Base-by-base conservation (phyloP, 2,329 filamentous ascomycete genomes). In the Calcarisporium arbuscula region DNA sequence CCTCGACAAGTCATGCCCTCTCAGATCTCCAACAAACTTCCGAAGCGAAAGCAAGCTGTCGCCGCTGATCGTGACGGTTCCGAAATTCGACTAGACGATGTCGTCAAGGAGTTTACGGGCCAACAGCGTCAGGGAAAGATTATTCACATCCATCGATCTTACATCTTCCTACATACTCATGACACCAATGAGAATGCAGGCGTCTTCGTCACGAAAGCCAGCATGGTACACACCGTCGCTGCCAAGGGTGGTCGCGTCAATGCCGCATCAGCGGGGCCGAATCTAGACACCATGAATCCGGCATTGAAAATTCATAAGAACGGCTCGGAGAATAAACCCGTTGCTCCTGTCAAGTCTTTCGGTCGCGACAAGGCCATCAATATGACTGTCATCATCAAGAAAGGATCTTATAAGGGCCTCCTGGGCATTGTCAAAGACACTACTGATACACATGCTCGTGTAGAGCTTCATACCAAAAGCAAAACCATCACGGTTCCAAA, bases 361-460 rank as follows among this genome's bases (percentile, higher is more conserved):
- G 79, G 83, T 16, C 78, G 88, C 25, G 92, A 98, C 58, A 78
- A 80, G 36, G 72, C 92, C 19, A 80, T 96, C 43, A 89, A 89
- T 28, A 90, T 95, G 64, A 95, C 88, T 1, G 88, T 96, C 28
- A 86, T 82, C 33, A 84, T 96, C 52, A 78, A 81, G 38, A 87
- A 82, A 54, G 92, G 92, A 19, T 80, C 83, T 16, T 88, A 90
- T 68, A 98, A 98, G 63, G 90, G 90, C 37, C 71, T 95, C 28
- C 68, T 96, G 27, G 92, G 92, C 49, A 94, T 95, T 46, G 89
- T 98, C 49, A 95, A 95, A 56, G 90, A 96, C 54, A 84, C 90
- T 1, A 94, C 86, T 6, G 89, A 94, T 49, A 77, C 77, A 4
- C 78, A 84, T 51, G 90, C 87, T 19, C 83, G 89, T 43, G 84